A percentile compares a stretch with the other conserved stretches of the same genome.
These are phyloP conservation scores for Suillus ampliporus DNA, from an alignment of 768 basidiomycete species.

Conservation along the genomic window DNA sequence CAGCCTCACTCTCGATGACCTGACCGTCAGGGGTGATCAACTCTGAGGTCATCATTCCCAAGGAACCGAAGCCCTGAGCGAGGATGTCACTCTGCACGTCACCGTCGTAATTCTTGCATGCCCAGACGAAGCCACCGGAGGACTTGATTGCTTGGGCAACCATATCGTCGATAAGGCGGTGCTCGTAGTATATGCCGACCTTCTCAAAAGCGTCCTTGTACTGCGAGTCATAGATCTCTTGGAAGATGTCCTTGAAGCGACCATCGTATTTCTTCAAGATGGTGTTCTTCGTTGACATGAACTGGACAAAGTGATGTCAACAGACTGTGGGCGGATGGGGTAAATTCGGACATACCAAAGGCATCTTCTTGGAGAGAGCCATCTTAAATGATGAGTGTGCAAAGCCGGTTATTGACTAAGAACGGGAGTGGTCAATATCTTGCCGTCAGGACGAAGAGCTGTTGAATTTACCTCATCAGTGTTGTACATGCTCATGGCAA, in stretches of 20 bases:
- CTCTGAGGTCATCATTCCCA: slow-evolving; percentile 99
- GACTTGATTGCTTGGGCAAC: slow-evolving; percentile 98
- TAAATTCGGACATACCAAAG: slow-evolving; percentile 52
- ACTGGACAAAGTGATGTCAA: slow-evolving; percentile 49
- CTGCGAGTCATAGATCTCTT: slow-evolving; percentile 87
- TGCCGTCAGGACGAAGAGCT: not conserved
- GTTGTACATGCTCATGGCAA: slow-evolving; percentile 98
- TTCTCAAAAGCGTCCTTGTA: slow-evolving; percentile 77
- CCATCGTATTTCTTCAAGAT: slow-evolving; percentile 98
- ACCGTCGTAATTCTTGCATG: slow-evolving; percentile 81
- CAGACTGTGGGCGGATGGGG: slow-evolving; percentile 15
- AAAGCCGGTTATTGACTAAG: slow-evolving; percentile 88
- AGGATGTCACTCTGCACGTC: slow-evolving; percentile 92
- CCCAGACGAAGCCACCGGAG: slow-evolving; percentile 88
- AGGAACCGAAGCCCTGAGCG: slow-evolving; percentile 94
- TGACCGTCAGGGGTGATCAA: slow-evolving; percentile 94
- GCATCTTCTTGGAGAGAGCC: slow-evolving; percentile 81
- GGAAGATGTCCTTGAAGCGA: slow-evolving; percentile 99
- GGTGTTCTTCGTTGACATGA: slow-evolving; percentile 98
- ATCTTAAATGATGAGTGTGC: slow-evolving; percentile 99
- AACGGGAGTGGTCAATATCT: slow-evolving; percentile 3
- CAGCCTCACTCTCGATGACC: slow-evolving; percentile 94
- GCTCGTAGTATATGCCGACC: slow-evolving; percentile 87
- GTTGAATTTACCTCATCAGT: slow-evolving; percentile 77
- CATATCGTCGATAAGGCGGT: slow-evolving; percentile 98